Evolutionary conservation across 495 filamentous ascomycete genomes (phyloP).

Genomic region (Parachaetomium inaequale): DNA sequence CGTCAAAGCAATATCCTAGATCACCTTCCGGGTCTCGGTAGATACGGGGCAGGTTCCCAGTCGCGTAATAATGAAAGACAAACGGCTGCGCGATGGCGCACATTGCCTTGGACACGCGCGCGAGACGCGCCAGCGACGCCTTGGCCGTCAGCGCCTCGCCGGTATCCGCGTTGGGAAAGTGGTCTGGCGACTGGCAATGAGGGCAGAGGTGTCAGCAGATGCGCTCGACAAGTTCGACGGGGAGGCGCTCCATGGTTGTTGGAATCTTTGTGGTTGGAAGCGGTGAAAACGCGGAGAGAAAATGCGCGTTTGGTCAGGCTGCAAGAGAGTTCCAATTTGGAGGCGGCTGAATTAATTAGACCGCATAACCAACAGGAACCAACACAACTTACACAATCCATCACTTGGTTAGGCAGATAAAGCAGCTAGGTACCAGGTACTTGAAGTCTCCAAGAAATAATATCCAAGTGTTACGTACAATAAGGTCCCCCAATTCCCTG

Average conservation of each 20-base stretch:
- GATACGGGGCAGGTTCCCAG: neutral
- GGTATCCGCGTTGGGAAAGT: neutral
- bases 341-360: too few species aligned
- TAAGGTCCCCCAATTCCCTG: too few species aligned
- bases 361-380: too few species aligned
- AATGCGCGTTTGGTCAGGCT: too few species aligned
- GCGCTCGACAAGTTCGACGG: neutral
- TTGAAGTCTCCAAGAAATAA: too few species aligned
- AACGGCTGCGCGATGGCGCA: slow-evolving; percentile 1
- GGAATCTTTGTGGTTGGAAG: too few species aligned
- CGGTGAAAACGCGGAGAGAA: too few species aligned
- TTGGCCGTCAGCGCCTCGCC: neutral
- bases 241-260: slow-evolving; percentile 14
- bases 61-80: slow-evolving; percentile 9
- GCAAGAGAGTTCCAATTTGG: too few species aligned
- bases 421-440: too few species aligned
- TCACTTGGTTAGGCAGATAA: too few species aligned
- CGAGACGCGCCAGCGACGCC: neutral
- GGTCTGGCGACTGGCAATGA: neutral
- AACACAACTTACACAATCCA: too few species aligned
- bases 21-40: neutral
- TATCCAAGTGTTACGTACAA: too few species aligned
- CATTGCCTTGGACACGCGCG: neutral
- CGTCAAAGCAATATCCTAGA: neutral
- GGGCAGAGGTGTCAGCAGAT: neutral